Percentiles rank a stretch among this genome's conserved stretches.
Conservation (phyloP, 352 stramenopile species). For the Blastocystis sp. region DNA sequence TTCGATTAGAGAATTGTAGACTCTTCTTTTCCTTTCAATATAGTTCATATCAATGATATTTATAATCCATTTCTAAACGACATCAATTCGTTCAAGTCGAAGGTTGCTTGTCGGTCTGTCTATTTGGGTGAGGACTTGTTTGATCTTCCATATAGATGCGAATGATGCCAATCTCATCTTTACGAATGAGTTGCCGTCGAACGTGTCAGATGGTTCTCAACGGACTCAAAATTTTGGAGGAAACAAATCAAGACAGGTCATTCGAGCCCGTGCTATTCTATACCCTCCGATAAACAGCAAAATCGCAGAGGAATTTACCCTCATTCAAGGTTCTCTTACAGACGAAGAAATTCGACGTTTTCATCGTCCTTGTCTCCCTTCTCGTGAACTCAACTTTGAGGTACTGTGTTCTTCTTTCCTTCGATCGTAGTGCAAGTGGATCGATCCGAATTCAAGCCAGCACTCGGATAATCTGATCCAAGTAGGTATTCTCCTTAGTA, state of each 20-base stretch:
- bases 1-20: background rate
- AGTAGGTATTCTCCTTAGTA: background rate
- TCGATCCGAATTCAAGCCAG: background rate
- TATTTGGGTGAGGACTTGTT: background rate
- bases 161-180: constrained; percentile 52
- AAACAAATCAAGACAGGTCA: background rate
- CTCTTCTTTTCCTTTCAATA: background rate
- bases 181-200: background rate
- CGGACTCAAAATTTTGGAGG: background rate
- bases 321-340: background rate
- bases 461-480: background rate
- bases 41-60: constrained; percentile 9
- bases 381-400: background rate
- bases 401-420: background rate
- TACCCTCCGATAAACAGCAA: constrained; percentile 58
- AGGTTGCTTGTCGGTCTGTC: background rate
- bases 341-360: constrained; percentile 12
- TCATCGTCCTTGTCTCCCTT: constrained; percentile 19
- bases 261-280: constrained; percentile 6
- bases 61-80: constrained; percentile 8
- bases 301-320: constrained; percentile 1
- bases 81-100: background rate
- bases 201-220: background rate
- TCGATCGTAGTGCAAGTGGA: background rate
- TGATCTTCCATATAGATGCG: background rate